Conservation (phyloP, 805 yeast species). For the Nakazawaea ernobii region DNA sequence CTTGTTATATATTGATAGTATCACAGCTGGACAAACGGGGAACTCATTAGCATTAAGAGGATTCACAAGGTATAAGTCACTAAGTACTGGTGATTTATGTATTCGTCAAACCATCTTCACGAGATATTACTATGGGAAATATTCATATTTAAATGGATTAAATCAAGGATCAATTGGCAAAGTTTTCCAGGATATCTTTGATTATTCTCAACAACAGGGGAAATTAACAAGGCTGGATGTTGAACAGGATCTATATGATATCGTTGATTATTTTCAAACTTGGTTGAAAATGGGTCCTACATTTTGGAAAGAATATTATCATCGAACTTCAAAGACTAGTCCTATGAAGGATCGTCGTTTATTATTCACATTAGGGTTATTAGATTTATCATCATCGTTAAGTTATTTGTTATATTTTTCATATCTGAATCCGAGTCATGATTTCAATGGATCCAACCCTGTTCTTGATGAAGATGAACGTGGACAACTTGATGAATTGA, state of each 20-base stretch:
- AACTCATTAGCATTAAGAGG: not conserved
- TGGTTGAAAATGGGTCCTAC: not conserved
- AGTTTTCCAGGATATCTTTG: not conserved
- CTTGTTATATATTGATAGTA: not conserved
- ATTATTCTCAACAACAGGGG: constrained; percentile 1
- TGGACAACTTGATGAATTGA: not conserved
- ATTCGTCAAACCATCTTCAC: not conserved
- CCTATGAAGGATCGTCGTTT: constrained; percentile 1
- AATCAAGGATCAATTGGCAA: not conserved
- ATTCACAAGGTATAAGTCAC: not conserved
- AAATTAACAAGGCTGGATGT: constrained; percentile 6
- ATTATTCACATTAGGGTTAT: not conserved
- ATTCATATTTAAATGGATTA: not conserved
- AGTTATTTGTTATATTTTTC: constrained; percentile 6
- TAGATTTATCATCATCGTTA: constrained; percentile 2
- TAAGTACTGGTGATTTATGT: not conserved
- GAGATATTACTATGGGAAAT: not conserved
- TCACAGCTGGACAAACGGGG: not conserved
- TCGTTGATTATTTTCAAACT: not conserved
- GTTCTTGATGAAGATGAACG: not conserved
- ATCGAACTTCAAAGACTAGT: not conserved
- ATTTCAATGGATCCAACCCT: not conserved
- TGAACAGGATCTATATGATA: not conserved
- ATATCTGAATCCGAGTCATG: constrained; percentile 1
- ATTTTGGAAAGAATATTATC: constrained; percentile 4